Percentiles rank a stretch among this genome's conserved stretches.
phyloP scores from a whole-genome alignment of 192 early-diverging fungal species.

The Backusella parvicylindrica region DNA sequence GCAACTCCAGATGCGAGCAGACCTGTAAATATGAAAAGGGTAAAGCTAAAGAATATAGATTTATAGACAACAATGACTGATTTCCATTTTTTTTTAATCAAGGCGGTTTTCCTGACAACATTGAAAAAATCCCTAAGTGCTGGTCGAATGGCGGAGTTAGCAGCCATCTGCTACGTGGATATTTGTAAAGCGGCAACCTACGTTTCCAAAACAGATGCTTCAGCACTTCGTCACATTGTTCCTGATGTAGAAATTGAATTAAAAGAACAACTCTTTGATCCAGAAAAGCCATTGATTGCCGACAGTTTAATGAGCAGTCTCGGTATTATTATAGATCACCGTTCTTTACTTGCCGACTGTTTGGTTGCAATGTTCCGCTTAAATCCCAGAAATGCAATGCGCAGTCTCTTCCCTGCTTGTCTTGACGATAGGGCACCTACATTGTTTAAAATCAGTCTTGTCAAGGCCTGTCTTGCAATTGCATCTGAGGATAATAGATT shows the following conservation, averaged over 20 bases:
- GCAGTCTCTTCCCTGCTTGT: conserved; percentile 66
- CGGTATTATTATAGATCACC: conserved; percentile 72
- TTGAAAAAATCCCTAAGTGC: conserved; percentile 51
- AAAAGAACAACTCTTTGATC: conserved; percentile 71
- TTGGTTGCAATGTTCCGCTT: conserved; percentile 77
- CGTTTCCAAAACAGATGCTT: conserved; percentile 57
- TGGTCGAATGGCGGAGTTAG: conserved; percentile 59
- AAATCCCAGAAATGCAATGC: conserved; percentile 71
- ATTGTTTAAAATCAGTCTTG: conserved; percentile 77
- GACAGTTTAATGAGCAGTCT: conserved; percentile 23
- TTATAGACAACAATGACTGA: neutral
- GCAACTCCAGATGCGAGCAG: conserved; percentile 26
- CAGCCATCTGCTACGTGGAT: conserved; percentile 71
- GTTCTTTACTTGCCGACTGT: conserved; percentile 64
- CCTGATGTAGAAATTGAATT: conserved; percentile 74
- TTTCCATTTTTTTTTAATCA: conserved; percentile 1
- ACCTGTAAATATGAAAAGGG: conserved; percentile 30
- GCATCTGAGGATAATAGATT: conserved; percentile 62
- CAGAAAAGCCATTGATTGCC: conserved; percentile 40
- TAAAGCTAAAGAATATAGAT: neutral
- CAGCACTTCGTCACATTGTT: conserved; percentile 59
- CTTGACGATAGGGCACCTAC: conserved; percentile 66
- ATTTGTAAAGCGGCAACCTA: conserved; percentile 71
- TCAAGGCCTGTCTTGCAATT: conserved; percentile 70
- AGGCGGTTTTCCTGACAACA: conserved; percentile 50